Percentiles rank a stretch among this genome's conserved stretches.
Conservation (phyloP, 2,329 filamentous ascomycete species). For the Talaromyces verruculosus region DNA sequence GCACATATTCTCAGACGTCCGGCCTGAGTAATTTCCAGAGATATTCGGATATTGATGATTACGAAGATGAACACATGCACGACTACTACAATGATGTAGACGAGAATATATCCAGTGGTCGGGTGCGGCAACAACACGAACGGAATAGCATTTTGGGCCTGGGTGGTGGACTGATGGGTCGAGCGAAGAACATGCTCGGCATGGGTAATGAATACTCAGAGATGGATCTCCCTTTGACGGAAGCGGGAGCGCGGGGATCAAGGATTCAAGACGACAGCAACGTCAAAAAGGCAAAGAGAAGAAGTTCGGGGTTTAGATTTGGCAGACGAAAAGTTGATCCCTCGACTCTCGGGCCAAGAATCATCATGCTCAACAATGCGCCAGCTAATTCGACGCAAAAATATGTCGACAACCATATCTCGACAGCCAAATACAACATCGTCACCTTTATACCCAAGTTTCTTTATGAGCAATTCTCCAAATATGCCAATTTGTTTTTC, state of each 20-base stretch:
- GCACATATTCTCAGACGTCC: conserved; percentile 70
- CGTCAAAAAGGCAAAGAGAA: conserved; percentile 49
- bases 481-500: conserved; percentile 99
- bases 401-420: conserved; percentile 95
- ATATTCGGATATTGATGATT: conserved; percentile 87
- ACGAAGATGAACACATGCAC: conserved; percentile 67
- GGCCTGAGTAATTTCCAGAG: conserved; percentile 84
- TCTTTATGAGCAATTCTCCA: conserved; percentile 96
- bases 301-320: conserved; percentile 82
- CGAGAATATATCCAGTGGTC: conserved; percentile 53
- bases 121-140: conserved; percentile 62
- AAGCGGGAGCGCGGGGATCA: conserved; percentile 58
- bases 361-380: conserved; percentile 95
- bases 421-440: conserved; percentile 95
- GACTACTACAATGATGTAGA: conserved; percentile 72
- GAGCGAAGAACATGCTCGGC: conserved; percentile 85
- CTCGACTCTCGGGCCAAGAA: conserved; percentile 82
- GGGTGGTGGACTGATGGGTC: conserved; percentile 82
- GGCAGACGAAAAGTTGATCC: conserved; percentile 82
- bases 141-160: conserved; percentile 86
- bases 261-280: conserved; percentile 35
- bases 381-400: conserved; percentile 86
- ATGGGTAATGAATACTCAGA: conserved; percentile 88
- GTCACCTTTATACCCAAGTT: conserved; percentile 95
- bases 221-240: conserved; percentile 95